Evolutionary conservation across 345 rosid species (phyloP), one percentile per base, ranked within the genome.

Genomic region (Lumnitzera littorea): DNA sequence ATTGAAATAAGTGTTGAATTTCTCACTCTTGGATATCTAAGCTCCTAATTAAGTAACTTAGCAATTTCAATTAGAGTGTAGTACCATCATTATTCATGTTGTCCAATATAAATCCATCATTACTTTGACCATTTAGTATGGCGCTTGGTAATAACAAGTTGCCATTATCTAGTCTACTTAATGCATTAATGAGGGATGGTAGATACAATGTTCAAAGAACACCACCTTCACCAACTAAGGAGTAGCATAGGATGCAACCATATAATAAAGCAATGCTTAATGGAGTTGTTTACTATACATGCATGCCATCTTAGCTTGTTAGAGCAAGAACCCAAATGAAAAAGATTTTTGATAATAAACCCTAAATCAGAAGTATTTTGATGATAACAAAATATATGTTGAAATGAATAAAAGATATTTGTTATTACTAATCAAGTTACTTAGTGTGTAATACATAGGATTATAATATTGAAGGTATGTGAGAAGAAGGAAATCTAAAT

Each of bases 221-320:
- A 57, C 75, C 65, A 36, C 27, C 95, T 76, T 77, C 82, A 60
- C 89, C 85, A 46, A 82, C 63, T 70, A 91, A 88, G 57, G 97
- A 95, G 75, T 96, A 86, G 65, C 96, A 86, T 59, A 76, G 89
- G 67, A 70, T 79, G 74, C 97, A 79, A 62, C 95, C 79, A 51
- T 69, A 67, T 67, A 83, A 79, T 77, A 95, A 86, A 71, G 76
- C 81, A 81, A 31, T 82, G 60, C 67, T 95, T 3, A 69, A 76
- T 66, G 82, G 96, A 82, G n/a, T n/a, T n/a, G n/a, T n/a, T n/a
- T n/a, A n/a, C n/a, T n/a, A n/a, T n/a, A n/a, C n/a, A n/a, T n/a
- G n/a, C n/a, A n/a, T n/a, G n/a, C n/a, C n/a, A n/a, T n/a, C n/a
- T n/a, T n/a, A n/a, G n/a, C n/a, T n/a, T n/a, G n/a, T n/a, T n/a